Evolutionary conservation across 176 grass and related monocot species (phyloP), one percentile per base, ranked within the genome.

Genomic region (Oryza rufipogon): DNA sequence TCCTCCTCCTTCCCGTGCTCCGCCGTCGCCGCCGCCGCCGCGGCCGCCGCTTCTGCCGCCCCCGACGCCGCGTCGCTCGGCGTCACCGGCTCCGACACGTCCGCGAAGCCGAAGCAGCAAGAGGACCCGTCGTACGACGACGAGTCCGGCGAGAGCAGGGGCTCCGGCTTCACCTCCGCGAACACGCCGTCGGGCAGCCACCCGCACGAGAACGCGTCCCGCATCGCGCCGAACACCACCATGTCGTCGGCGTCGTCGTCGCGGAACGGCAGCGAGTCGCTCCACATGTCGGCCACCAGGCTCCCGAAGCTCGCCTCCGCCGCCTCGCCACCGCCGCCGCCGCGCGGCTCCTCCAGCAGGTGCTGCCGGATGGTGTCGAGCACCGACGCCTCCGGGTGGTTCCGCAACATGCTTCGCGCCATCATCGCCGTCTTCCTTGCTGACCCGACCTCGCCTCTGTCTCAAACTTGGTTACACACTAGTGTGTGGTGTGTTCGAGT

Each of bases 221-320:
- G 79, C 52, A 99, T 85, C 52, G 86, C 83, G 11, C 87, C 88
- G 84, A 86, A 90, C 47, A 99, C 82, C 28, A 98, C 91, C 96
- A 98, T 98, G 89, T 98, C 96, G 58, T 99, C 90, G 70, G 91
- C 58, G 90, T 96, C 97, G 68, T 99, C 88, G n/a, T 83, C 32
- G 67, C 81, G 81, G 84, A 99, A 99, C 69, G 93, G 93, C 4
- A 94, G 93, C 63, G 80, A 87, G 10, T 79, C 84, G 81, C 89
- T 84, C 91, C 93, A 92, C 90, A 86, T 72, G 76, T 82, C 81
- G 0, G 86, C 93, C 28, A 94, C 88, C 48, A 97, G 91, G 84
- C 90, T 94, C 12, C 90, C 88, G 78, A 97, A 97, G 90, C 90
- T 98, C 20, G 70, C 7, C 42, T 12, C 1, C 20, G 70, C 7